Evolutionary conservation across 2,329 filamentous ascomycete genomes (phyloP), one percentile per base, ranked within the genome.

Genomic region (Corinectria fuckeliana): DNA sequence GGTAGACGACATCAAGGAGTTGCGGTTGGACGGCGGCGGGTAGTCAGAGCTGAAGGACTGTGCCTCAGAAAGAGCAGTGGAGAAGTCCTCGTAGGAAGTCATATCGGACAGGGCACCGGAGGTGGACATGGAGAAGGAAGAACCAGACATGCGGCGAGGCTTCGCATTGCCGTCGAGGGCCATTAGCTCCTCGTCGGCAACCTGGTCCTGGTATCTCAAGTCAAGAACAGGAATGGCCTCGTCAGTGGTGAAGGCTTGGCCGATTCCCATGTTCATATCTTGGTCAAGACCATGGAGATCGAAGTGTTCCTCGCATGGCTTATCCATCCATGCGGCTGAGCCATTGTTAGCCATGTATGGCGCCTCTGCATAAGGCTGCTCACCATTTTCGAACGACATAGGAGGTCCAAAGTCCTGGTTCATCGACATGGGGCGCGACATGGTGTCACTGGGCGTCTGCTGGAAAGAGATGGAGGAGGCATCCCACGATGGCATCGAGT

Each of bases 81-180:
- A 88, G 70, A 90, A 86, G 64, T 92, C 89, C 57, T 92, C 89
- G 71, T 89, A 91, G 4, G 87, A 87, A 49, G 87, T 82, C 73
- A 91, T 85, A 67, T 91, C 89, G 5, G 88, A 89, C 39, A 90
- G 78, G 20, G 81, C 82, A 20, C 88, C 84, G 39, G 84, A 84
- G 1, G 85, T 91, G 14, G 89, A 91, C 77, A 91, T 84, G 36
- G 88, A 90, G 70, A 91, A 90, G 1, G 89, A 91, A 2, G 89
- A 91, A 47, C 88, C 88, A 18, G 89, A 91, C 80, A 91, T 84
- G 61, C 88, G 84, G 59, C 88, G 82, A 45, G 82, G 80, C 62
- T 85, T 82, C 44, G 82, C 74, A n/a, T 77, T 78, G 53, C 81
- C 77, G 38, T 87, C 85, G 60, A 84, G 80, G 57, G 77, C 78